Evolutionary conservation across 345 rosid genomes (phyloP), one percentile per base, ranked within the genome.

Genomic region (Laguncularia racemosa): DNA sequence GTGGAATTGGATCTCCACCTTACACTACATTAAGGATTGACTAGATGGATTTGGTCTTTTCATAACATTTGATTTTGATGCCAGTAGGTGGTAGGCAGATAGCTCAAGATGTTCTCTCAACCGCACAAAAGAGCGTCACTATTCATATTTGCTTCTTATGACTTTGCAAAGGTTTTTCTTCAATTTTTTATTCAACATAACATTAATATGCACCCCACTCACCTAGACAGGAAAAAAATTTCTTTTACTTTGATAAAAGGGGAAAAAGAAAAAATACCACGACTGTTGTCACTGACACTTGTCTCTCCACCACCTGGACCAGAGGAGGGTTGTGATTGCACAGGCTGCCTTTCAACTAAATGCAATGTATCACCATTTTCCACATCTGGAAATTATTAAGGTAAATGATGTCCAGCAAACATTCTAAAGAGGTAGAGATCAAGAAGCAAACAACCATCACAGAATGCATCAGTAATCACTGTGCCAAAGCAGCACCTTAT

Each of bases 301-400:
- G 82, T 59, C 38, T 76, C 93, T 26, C 75, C 75, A 50, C 81
- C 67, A 72, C 80, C 78, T 12, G 83, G 60, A 57, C 64, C 84
- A 59, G 83, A 67, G 17, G 88, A 64, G 62, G 88, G 73, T 46
- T 61, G 82, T 46, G 89, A 54, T 63, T 75, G 85, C 19, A 79
- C 52, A 53, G 83, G 82, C 72, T 84, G 97, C 78, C 99, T 87
- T 64, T 72, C 80, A 68, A 93, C 85, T 78, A 93, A 75, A 67
- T 93, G 99, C 69, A 93, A 67, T 28, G 99, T 89, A 66, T 93
- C 88, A 16, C 99, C 97, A 76, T 71, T 85, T 73, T 93, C 97
- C 79, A 89, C 78, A 70, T 93, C 99, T 89, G 67, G 55, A 69
- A 56, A 23, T 21, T 17, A 85, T 87, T 50, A 80, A 82, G 86